phyloP scores from a whole-genome alignment of 129 eudicot species.

The Chrysanthemum seticuspe region DNA sequence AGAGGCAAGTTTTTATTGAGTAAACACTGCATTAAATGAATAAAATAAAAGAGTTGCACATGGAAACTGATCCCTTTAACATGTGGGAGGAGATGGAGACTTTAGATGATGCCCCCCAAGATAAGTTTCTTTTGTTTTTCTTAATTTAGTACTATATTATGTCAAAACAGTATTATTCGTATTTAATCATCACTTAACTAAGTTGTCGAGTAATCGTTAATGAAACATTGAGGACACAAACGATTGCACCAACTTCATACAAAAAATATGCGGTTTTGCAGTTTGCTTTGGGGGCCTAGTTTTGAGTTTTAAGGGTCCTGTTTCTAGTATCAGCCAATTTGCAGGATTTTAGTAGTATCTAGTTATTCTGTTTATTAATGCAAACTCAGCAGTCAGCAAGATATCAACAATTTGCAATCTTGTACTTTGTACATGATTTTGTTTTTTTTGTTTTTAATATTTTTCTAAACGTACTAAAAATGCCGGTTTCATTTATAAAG shows the following conservation, averaged over 20 bases:
- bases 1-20: constrained; percentile 15
- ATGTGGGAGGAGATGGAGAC: constrained; percentile 43
- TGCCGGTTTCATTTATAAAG: background rate
- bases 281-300: background rate
- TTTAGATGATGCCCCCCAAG: constrained; percentile 30
- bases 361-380: background rate
- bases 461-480: background rate
- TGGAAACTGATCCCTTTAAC: constrained; percentile 56
- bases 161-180: background rate
- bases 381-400: background rate
- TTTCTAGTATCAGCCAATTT: background rate
- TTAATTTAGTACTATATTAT: constrained; percentile 21
- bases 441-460: background rate
- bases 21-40: constrained; percentile 27
- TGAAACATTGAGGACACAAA: background rate
- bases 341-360: background rate
- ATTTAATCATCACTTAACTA: background rate
- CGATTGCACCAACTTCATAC: background rate
- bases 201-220: background rate
- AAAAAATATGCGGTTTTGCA: background rate
- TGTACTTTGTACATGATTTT: background rate
- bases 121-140: constrained; percentile 25
- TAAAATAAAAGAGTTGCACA: constrained; percentile 44
- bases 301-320: background rate
- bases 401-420: background rate